These are phyloP conservation scores for Dryas alaskensis DNA, from an alignment of 306 rosid species.

Conservation along the genomic window DNA sequence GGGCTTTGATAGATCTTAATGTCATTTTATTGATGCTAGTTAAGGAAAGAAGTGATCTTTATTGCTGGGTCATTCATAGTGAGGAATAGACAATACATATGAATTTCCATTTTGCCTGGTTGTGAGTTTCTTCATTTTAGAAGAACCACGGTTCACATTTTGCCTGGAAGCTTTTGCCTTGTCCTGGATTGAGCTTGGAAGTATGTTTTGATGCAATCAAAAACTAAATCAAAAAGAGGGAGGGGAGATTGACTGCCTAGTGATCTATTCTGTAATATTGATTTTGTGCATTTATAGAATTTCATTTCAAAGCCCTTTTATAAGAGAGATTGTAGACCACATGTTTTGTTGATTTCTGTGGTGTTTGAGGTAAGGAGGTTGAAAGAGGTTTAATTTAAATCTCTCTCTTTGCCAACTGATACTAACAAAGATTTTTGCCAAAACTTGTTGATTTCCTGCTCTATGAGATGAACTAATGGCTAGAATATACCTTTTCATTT, in stretches of 20 bases:
- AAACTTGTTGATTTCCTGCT: not conserved
- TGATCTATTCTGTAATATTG: conserved; percentile 3
- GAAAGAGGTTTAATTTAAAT: not conserved
- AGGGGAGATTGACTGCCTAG: not conserved
- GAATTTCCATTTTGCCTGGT: not conserved
- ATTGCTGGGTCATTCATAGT: conserved; percentile 9
- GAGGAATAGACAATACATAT: not conserved
- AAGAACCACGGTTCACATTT: conserved; percentile 20
- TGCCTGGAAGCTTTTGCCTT: not conserved
- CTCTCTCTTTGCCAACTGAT: not conserved
- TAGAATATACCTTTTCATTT: not conserved
- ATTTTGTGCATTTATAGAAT: conserved; percentile 16
- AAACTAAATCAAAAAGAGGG: not conserved
- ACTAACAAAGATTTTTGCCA: not conserved
- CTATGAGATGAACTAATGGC: not conserved
- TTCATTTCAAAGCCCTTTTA: not conserved
- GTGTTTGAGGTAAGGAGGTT: conserved; percentile 10
- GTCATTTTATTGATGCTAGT: not conserved
- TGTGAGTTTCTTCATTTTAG: not conserved
- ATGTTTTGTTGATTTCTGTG: not conserved
- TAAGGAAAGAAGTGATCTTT: conserved; percentile 14
- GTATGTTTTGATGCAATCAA: not conserved
- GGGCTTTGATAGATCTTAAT: conserved; percentile 15
- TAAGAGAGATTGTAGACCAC: not conserved
- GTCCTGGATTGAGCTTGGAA: not conserved